Conservation (phyloP, 352 stramenopile species). For the Phytophthora citrophthora region DNA sequence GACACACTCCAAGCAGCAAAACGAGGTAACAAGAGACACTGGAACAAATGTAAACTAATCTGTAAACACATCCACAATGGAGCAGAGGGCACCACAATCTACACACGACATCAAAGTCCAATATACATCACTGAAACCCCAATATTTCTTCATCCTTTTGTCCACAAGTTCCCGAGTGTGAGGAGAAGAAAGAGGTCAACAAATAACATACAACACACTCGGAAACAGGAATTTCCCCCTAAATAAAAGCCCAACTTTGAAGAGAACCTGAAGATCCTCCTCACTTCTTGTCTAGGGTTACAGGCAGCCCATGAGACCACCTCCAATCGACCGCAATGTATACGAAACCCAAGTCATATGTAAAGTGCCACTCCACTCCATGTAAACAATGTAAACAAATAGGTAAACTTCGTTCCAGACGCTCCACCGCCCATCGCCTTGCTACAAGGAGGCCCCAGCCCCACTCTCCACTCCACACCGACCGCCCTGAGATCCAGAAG, state of each 20-base stretch:
- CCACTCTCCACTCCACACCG: conserved; percentile 23
- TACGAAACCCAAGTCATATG: conserved; percentile 21
- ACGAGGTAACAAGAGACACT: conserved; percentile 22
- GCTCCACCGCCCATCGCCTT: conserved; percentile 21
- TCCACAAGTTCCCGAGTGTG: conserved; percentile 17
- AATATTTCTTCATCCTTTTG: conserved; percentile 78
- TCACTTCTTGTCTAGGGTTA: conserved; percentile 67
- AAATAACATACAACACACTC: conserved; percentile 65
- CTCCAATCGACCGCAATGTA: conserved; percentile 37
- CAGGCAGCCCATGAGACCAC: conserved; percentile 60
- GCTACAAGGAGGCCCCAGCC: neutral
- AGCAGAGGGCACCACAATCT: conserved; percentile 15
- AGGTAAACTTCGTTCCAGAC: conserved; percentile 7
- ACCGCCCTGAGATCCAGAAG: conserved; percentile 1
- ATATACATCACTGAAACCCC: conserved; percentile 58
- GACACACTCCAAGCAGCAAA: conserved; percentile 26
- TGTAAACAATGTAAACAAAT: conserved; percentile 18
- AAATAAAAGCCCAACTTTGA: conserved; percentile 7
- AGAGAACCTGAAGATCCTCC: conserved; percentile 8
- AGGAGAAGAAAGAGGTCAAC: conserved; percentile 82
- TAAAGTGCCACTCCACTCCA: conserved; percentile 12
- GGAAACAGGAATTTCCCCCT: conserved; percentile 15
- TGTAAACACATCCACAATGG: conserved; percentile 19
- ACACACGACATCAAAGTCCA: conserved; percentile 15
- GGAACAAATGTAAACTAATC: conserved; percentile 13